Evolutionary conservation across 2,329 filamentous ascomycete genomes (phyloP).

Genomic region (Neobulgaria alba): DNA sequence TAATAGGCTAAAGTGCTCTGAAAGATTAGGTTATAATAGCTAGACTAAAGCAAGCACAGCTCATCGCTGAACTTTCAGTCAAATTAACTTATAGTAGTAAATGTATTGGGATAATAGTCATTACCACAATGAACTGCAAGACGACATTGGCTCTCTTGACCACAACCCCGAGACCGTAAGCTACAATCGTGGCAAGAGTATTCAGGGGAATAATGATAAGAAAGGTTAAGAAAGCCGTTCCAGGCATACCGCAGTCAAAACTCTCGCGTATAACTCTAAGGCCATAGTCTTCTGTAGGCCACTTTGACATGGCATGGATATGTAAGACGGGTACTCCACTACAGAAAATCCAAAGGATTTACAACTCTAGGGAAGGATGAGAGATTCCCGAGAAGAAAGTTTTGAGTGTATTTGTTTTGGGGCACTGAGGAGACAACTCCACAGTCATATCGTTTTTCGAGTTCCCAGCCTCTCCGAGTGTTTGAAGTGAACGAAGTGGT

Average conservation of each 20-base stretch:
- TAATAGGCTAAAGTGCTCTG: slow-evolving; percentile 1
- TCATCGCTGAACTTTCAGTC: not conserved
- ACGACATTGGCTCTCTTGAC: not conserved
- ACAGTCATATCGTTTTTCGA: not conserved
- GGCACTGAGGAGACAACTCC: not conserved
- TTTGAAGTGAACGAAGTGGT: not conserved
- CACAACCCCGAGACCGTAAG: not conserved
- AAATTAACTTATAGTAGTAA: not conserved
- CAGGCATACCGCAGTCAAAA: not conserved
- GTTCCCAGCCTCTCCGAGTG: not conserved
- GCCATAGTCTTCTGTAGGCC: not conserved
- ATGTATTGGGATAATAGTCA: not conserved
- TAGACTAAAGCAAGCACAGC: not conserved
- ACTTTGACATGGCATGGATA: not conserved
- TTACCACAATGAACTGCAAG: not conserved
- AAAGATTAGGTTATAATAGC: slow-evolving; percentile 1
- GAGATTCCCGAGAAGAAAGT: not conserved
- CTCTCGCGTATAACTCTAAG: not conserved
- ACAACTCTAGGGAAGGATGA: not conserved
- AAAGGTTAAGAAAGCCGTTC: not conserved
- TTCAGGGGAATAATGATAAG: not conserved
- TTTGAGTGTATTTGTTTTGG: not conserved
- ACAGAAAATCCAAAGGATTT: not conserved
- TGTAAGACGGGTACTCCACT: not conserved
- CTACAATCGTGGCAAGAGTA: not conserved